Evolutionary conservation across 2,329 filamentous ascomycete genomes (phyloP).

Genomic region (Tolypocladium paradoxum): DNA sequence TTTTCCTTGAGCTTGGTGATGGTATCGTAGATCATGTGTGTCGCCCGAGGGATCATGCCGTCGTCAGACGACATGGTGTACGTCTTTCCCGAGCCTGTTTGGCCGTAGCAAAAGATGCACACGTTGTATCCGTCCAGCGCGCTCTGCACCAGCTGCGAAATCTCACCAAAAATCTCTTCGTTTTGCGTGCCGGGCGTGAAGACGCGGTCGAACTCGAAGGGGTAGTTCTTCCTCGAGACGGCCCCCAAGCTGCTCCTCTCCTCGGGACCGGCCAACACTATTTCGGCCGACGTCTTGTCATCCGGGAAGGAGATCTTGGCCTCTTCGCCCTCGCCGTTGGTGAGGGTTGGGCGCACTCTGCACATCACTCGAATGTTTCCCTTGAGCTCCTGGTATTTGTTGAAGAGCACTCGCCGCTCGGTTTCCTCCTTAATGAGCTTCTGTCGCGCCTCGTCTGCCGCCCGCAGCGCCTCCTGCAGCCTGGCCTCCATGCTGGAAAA

Average conservation of each 20-base stretch:
- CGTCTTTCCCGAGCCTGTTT: conserved; percentile 95
- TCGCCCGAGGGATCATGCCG: conserved; percentile 91
- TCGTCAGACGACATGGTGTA: conserved; percentile 86
- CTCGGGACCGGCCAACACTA: conserved; percentile 72
- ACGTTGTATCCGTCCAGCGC: conserved; percentile 97
- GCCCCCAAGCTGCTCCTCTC: conserved; percentile 72
- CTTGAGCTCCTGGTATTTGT: conserved; percentile 94
- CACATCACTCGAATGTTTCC: conserved; percentile 99
- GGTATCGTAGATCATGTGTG: conserved; percentile 86
- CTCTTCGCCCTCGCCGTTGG: conserved; percentile 46
- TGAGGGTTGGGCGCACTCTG: conserved; percentile 69
- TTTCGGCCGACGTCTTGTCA: conserved; percentile 76
- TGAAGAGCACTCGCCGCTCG: conserved; percentile 81
- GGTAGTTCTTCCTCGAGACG: conserved; percentile 65
- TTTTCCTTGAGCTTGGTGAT: conserved; percentile 76
- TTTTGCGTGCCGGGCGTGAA: conserved; percentile 74
- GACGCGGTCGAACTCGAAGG: conserved; percentile 88
- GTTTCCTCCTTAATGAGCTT: conserved; percentile 89
- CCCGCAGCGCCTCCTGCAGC: conserved; percentile 64
- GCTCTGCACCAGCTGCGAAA: conserved; percentile 91
- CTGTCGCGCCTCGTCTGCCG: conserved; percentile 60
- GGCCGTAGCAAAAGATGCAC: conserved; percentile 97
- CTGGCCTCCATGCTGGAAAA: conserved; percentile 73
- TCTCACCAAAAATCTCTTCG: conserved; percentile 84
- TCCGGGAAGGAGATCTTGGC: conserved; percentile 74